phyloP scores from a whole-genome alignment of 306 rosid genomes.

The Prunus davidiana region DNA sequence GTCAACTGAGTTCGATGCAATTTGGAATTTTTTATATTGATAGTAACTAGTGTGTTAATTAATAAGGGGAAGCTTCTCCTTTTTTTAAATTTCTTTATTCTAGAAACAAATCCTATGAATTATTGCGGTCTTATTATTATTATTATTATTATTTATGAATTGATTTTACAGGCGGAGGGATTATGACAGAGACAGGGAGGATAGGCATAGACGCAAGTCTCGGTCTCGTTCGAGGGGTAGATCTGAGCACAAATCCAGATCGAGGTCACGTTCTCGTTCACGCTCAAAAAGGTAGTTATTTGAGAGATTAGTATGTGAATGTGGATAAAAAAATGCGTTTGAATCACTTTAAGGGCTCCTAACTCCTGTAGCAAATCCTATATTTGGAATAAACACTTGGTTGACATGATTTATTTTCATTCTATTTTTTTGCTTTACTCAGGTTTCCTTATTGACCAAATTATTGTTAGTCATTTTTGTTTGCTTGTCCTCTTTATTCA shows the following conservation, averaged over 20 bases:
- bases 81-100: neutral
- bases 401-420: neutral
- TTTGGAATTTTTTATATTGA: neutral
- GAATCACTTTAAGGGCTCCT: no score
- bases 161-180: slow-evolving; percentile 63
- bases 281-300: no score
- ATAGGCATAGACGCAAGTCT: slow-evolving; percentile 63
- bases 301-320: no score
- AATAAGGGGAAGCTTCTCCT: neutral
- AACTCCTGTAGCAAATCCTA: no score
- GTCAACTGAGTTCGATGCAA: neutral
- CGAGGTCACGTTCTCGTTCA: slow-evolving; percentile 74
- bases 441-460: neutral
- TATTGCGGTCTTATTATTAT: neutral
- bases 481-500: neutral
- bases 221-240: slow-evolving; percentile 56
- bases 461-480: neutral
- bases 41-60: neutral
- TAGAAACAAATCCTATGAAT: neutral
- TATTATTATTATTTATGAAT: neutral
- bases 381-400: neutral
- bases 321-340: no score
- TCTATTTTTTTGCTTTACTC: neutral
- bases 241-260: slow-evolving; percentile 63
- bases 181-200: slow-evolving; percentile 70